phyloP scores from a whole-genome alignment of 2,329 filamentous ascomycete species.

The Colletotrichum phormii region DNA sequence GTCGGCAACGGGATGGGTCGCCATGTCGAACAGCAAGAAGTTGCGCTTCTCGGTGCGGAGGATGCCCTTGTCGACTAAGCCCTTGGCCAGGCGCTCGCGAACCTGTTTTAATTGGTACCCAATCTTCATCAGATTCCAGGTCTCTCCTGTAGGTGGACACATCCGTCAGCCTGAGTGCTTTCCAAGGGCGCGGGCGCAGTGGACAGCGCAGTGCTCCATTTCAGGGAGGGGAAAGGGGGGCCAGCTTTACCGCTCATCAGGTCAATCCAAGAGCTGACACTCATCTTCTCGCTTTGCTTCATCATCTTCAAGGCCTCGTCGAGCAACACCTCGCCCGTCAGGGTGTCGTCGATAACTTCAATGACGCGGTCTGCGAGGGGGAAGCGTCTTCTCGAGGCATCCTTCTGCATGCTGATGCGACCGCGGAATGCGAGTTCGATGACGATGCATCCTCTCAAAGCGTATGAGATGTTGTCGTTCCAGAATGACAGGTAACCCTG shows the following conservation, averaged over 20 bases:
- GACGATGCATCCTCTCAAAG: slow-evolving; percentile 96
- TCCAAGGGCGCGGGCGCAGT: not conserved
- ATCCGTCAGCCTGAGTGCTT: slow-evolving; percentile 21
- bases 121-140: slow-evolving; percentile 99
- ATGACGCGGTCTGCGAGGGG: slow-evolving; percentile 93
- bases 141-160: slow-evolving; percentile 76
- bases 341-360: slow-evolving; percentile 95
- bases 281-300: slow-evolving; percentile 99
- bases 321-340: slow-evolving; percentile 95
- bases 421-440: slow-evolving; percentile 96
- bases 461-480: slow-evolving; percentile 99
- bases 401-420: slow-evolving; percentile 98
- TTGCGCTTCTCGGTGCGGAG: slow-evolving; percentile 99
- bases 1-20: slow-evolving; percentile 96
- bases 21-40: slow-evolving; percentile 99
- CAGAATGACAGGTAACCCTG: slow-evolving; percentile 99
- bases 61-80: slow-evolving; percentile 98
- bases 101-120: slow-evolving; percentile 99
- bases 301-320: slow-evolving; percentile 99
- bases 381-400: slow-evolving; percentile 90
- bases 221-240: slow-evolving; percentile 26
- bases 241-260: slow-evolving; percentile 87
- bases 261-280: slow-evolving; percentile 98
- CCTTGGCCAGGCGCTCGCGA: slow-evolving; percentile 95
- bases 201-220: not conserved